Evolutionary conservation across 2,329 filamentous ascomycete species (phyloP).

Genomic region (Sclerotinia subarctica): DNA sequence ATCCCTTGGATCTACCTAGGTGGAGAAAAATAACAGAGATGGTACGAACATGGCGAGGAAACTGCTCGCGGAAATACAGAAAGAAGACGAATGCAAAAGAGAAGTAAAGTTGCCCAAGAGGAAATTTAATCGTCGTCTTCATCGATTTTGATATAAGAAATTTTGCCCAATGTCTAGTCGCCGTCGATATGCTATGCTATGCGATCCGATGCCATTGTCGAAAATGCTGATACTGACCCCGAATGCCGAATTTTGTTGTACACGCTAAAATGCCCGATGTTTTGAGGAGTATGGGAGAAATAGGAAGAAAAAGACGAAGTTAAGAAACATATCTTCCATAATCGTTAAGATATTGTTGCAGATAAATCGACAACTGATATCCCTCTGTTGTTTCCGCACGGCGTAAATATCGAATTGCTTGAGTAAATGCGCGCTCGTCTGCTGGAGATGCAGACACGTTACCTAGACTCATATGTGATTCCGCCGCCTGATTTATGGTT

Average conservation of each 20-base stretch:
- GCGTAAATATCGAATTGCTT: slow-evolving; percentile 47
- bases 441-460: slow-evolving; percentile 47
- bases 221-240: neutral
- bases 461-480: slow-evolving; percentile 51
- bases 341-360: slow-evolving; percentile 49
- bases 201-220: neutral
- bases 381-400: slow-evolving; percentile 43
- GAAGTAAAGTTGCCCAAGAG: neutral
- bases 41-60: neutral
- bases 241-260: neutral
- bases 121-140: neutral
- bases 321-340: slow-evolving; percentile 41
- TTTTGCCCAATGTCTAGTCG: neutral
- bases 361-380: slow-evolving; percentile 44
- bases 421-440: slow-evolving; percentile 46
- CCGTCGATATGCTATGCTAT: slow-evolving; percentile 2
- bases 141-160: neutral
- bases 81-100: neutral
- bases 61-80: neutral
- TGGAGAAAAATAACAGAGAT: neutral
- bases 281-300: too few species aligned
- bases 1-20: neutral
- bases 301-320: slow-evolving; percentile 18
- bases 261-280: slow-evolving; percentile 7
- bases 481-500: slow-evolving; percentile 43